Evolutionary conservation across 305 asterid genomes (phyloP).

Genomic region (Fraxinus greggii): DNA sequence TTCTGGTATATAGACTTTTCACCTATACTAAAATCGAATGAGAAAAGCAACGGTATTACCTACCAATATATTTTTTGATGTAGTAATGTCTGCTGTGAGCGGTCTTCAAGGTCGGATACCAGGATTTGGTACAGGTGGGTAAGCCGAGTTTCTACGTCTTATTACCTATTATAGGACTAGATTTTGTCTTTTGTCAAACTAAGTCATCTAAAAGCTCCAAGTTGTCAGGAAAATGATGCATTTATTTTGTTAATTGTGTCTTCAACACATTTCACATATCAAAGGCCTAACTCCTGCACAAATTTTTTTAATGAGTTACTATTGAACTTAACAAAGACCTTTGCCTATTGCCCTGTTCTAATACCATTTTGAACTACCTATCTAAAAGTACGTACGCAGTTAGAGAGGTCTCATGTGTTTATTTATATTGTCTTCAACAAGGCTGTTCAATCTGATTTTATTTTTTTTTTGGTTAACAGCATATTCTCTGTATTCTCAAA

Average conservation of each 20-base stretch:
- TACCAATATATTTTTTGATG: slow-evolving; percentile 29
- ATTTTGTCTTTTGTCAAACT: neutral
- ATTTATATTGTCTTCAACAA: neutral
- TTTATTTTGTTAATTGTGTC: neutral
- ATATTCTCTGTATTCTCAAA: neutral
- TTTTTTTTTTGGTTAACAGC: too few species aligned
- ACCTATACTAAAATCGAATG: neutral
- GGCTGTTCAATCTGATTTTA: neutral
- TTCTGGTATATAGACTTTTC: slow-evolving; percentile 53
- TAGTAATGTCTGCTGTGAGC: slow-evolving; percentile 96
- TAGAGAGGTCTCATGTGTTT: neutral
- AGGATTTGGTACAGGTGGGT: slow-evolving; percentile 85
- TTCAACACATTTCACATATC: neutral
- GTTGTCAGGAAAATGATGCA: neutral
- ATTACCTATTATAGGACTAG: neutral
- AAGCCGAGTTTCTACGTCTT: slow-evolving; percentile 1
- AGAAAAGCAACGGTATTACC: neutral
- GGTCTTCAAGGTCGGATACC: slow-evolving; percentile 83
- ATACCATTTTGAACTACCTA: neutral
- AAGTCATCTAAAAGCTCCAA: neutral
- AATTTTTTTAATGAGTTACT: neutral
- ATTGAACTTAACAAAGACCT: neutral
- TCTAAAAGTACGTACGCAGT: neutral
- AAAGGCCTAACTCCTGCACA: neutral
- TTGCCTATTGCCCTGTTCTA: neutral